Percentiles rank a stretch among this genome's conserved stretches.
Conservation (phyloP, 202 grass and related monocot genomes). For the Setaria viridis region DNA sequence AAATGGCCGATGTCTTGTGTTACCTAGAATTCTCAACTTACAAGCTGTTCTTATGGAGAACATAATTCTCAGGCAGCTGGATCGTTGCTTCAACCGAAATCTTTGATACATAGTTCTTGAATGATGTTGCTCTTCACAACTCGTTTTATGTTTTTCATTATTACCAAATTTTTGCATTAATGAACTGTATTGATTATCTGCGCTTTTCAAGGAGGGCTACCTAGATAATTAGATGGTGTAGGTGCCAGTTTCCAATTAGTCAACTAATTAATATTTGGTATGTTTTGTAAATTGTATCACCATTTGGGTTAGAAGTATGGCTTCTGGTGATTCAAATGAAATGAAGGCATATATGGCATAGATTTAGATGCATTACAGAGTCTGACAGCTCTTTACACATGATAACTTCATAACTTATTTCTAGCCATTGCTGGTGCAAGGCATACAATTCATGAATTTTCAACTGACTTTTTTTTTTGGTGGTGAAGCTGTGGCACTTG, state of each 20-base stretch:
- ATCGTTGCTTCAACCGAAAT: neutral
- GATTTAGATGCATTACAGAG: neutral
- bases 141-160: neutral
- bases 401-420: too few species aligned
- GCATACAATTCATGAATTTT: too few species aligned
- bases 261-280: neutral
- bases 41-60: neutral
- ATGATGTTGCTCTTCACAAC: neutral
- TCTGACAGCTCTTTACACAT: neutral
- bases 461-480: too few species aligned
- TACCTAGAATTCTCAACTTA: neutral
- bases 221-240: neutral
- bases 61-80: too few species aligned
- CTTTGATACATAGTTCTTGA: neutral
- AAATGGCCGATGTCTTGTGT: neutral
- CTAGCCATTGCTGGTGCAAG: too few species aligned
- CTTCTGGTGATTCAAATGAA: conserved; percentile 1
- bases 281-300: neutral
- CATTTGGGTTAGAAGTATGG: neutral
- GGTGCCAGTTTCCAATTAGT: neutral
- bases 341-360: neutral
- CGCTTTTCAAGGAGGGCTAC: neutral
- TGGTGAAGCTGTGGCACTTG: too few species aligned
- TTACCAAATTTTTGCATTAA: neutral
- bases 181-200: neutral